A percentile compares a stretch with the other conserved stretches of the same genome.
Conservation (phyloP, 2,329 filamentous ascomycete genomes). For the Endothia cerciana region DNA sequence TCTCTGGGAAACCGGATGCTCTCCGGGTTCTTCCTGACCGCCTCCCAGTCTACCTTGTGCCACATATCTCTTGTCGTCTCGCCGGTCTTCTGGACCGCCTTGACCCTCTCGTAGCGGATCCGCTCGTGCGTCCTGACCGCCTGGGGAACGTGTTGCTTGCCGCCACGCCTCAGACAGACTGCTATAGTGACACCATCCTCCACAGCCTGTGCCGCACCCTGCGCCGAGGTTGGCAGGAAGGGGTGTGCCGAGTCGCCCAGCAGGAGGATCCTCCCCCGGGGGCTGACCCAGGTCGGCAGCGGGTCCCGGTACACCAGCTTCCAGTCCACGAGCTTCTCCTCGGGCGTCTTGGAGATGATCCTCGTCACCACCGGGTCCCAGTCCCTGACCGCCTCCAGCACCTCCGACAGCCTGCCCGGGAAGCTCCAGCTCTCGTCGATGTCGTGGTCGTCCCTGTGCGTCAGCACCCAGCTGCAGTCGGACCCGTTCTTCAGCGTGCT, state of each 20-base stretch:
- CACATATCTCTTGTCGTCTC: slow-evolving; percentile 55
- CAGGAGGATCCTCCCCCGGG: slow-evolving; percentile 38
- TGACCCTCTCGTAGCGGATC: slow-evolving; percentile 50
- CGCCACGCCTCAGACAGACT: slow-evolving; percentile 44
- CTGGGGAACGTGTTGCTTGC: slow-evolving; percentile 42
- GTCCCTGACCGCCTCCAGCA: slow-evolving; percentile 45
- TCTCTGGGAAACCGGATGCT: slow-evolving; percentile 53
- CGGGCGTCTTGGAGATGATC: slow-evolving; percentile 40
- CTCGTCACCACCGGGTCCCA: slow-evolving; percentile 47
- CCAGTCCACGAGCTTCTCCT: slow-evolving; percentile 30
- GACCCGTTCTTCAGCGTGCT: slow-evolving; percentile 56
- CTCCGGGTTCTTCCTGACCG: slow-evolving; percentile 51
- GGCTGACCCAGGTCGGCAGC: slow-evolving; percentile 39
- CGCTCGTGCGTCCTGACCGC: slow-evolving; percentile 49
- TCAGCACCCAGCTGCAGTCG: slow-evolving; percentile 60
- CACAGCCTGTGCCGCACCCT: slow-evolving; percentile 46
- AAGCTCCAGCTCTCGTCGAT: slow-evolving; percentile 53
- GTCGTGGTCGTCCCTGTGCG: slow-evolving; percentile 49
- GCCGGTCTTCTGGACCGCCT: slow-evolving; percentile 53
- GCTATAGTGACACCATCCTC: slow-evolving; percentile 45
- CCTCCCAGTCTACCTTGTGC: slow-evolving; percentile 58
- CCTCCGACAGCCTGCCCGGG: slow-evolving; percentile 47
- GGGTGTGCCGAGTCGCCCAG: slow-evolving; percentile 47
- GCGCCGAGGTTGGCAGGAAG: slow-evolving; percentile 43
- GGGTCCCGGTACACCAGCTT: slow-evolving; percentile 36